phyloP scores from a whole-genome alignment of 2,329 filamentous ascomycete species.

The Arthrobotrys conoides region DNA sequence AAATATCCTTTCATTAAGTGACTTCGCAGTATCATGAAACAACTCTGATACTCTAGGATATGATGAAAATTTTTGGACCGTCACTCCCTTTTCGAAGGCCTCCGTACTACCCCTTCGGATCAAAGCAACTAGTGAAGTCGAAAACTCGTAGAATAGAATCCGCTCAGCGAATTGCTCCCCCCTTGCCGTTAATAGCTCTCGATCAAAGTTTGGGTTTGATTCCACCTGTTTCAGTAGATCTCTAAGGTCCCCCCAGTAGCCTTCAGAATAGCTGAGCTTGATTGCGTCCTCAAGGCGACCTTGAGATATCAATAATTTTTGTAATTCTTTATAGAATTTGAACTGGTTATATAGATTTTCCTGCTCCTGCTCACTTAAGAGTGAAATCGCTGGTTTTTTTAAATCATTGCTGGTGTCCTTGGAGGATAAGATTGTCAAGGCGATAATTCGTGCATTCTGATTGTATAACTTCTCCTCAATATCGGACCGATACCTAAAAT shows the following conservation, averaged over 20 bases:
- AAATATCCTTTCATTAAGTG: background rate
- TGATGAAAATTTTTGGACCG: background rate
- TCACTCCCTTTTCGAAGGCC: background rate
- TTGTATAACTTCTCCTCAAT: conserved; percentile 1
- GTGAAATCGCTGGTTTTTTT: conserved; percentile 18
- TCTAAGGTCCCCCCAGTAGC: conserved; percentile 7
- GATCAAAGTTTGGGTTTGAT: background rate
- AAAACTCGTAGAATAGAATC: conserved; percentile 28
- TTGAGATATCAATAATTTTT: conserved; percentile 12
- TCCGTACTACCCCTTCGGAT: too few species aligned
- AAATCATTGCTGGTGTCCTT: background rate
- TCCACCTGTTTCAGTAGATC: background rate
- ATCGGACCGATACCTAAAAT: background rate
- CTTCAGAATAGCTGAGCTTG: conserved; percentile 14
- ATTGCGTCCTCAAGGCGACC: conserved; percentile 13
- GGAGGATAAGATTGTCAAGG: conserved; percentile 11
- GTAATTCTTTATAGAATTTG: conserved; percentile 23
- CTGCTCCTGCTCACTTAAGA: conserved; percentile 19
- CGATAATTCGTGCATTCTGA: conserved; percentile 6
- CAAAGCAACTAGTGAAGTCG: background rate
- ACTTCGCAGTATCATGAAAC: background rate
- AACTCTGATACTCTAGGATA: too few species aligned
- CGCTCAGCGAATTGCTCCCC: conserved; percentile 1
- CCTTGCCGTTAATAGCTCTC: background rate
- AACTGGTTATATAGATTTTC: conserved; percentile 34